Evolutionary conservation across 2,329 filamentous ascomycete species (phyloP).

Genomic region (Ascocoryne sarcoides): DNA sequence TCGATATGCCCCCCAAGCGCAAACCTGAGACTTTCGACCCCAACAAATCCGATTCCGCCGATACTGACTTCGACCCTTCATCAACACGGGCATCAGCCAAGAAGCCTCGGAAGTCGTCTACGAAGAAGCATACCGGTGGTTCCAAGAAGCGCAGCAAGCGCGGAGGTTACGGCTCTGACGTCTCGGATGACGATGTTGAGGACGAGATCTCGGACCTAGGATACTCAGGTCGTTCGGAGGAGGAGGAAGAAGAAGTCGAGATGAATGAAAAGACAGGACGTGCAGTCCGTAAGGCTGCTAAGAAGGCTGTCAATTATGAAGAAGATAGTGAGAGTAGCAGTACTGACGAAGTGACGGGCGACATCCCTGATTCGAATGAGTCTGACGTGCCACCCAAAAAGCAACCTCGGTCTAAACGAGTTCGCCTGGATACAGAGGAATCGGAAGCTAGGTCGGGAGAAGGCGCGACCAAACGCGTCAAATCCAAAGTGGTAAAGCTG

Average conservation of each 20-base stretch:
- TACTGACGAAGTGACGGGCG: constrained; percentile 27
- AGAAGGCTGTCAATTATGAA: constrained; percentile 38
- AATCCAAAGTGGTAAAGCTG: constrained; percentile 24
- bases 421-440: not conserved
- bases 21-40: constrained; percentile 57
- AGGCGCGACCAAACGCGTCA: constrained; percentile 17
- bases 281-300: constrained; percentile 39
- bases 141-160: constrained; percentile 33
- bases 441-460: not conserved
- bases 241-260: constrained; percentile 32
- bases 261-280: constrained; percentile 41
- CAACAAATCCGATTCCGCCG: constrained; percentile 57
- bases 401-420: not conserved
- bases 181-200: constrained; percentile 48
- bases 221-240: constrained; percentile 37
- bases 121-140: constrained; percentile 22
- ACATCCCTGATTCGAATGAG: constrained; percentile 13
- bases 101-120: constrained; percentile 27
- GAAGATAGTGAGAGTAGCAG: constrained; percentile 38
- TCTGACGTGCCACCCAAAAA: not conserved
- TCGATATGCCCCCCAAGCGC: constrained; percentile 31
- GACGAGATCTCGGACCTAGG: constrained; percentile 43
- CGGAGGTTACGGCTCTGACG: constrained; percentile 51
- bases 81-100: constrained; percentile 38
- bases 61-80: constrained; percentile 55